Evolutionary conservation across 192 early-diverging fungal species (phyloP).

Genomic region (Spizellomyces sp.): DNA sequence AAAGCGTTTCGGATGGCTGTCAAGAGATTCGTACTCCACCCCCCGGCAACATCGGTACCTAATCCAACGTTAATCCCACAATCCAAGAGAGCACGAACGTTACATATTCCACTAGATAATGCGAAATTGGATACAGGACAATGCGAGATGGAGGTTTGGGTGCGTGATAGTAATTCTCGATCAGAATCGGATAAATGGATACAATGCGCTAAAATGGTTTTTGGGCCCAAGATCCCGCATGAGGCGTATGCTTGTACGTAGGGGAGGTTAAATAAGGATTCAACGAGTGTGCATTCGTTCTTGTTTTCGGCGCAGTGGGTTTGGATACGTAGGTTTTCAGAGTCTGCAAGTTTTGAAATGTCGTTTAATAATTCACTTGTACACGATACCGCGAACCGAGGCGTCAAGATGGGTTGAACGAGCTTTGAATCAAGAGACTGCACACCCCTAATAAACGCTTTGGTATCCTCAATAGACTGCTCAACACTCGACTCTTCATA

Average conservation of each 20-base stretch:
- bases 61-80: slow-evolving; percentile 84
- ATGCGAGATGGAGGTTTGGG: slow-evolving; percentile 80
- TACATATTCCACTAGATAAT: slow-evolving; percentile 75
- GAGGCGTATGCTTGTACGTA: slow-evolving; percentile 83
- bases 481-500: slow-evolving; percentile 74
- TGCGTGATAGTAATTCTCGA: slow-evolving; percentile 60
- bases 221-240: slow-evolving; percentile 69
- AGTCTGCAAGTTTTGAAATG: slow-evolving; percentile 70
- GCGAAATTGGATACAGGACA: slow-evolving; percentile 93
- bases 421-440: slow-evolving; percentile 16
- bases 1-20: slow-evolving; percentile 85
- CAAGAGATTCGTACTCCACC: slow-evolving; percentile 81
- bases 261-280: slow-evolving; percentile 66
- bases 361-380: slow-evolving; percentile 66
- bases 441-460: slow-evolving; percentile 38
- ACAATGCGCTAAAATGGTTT: slow-evolving; percentile 91
- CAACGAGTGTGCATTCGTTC: slow-evolving; percentile 76
- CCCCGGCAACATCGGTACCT: slow-evolving; percentile 92
- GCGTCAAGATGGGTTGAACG: slow-evolving; percentile 81
- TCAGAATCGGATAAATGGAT: slow-evolving; percentile 83
- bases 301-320: slow-evolving; percentile 89
- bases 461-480: slow-evolving; percentile 67
- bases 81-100: slow-evolving; percentile 75
- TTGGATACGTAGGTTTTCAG: slow-evolving; percentile 82
- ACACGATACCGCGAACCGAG: slow-evolving; percentile 90